A percentile compares a stretch with the other conserved stretches of the same genome.
phyloP scores from a whole-genome alignment of 345 rosid genomes.

The Excoecaria agallocha region DNA sequence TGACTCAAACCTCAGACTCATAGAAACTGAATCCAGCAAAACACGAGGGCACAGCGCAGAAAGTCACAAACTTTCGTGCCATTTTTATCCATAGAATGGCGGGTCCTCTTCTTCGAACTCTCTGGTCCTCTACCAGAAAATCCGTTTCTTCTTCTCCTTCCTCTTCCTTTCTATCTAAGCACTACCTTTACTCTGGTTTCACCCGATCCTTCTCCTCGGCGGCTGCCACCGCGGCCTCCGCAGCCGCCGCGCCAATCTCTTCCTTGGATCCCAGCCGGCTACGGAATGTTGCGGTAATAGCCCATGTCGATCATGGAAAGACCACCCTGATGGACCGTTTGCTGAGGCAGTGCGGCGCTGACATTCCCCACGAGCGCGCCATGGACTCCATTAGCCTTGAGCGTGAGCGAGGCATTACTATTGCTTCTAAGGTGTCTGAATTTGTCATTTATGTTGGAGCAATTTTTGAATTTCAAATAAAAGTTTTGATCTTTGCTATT shows the following conservation, averaged over 20 bases:
- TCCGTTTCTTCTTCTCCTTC: slow-evolving; percentile 41
- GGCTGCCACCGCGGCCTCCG: slow-evolving; percentile 30
- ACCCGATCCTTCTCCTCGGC: slow-evolving; percentile 49
- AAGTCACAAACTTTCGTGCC: slow-evolving; percentile 2
- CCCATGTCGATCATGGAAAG: slow-evolving; percentile 98
- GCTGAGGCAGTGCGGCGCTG: slow-evolving; percentile 97
- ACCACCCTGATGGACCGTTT: slow-evolving; percentile 97
- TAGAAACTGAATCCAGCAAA: neutral
- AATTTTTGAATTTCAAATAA: neutral
- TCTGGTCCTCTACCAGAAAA: slow-evolving; percentile 54
- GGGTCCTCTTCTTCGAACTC: slow-evolving; percentile 73
- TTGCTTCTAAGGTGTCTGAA: slow-evolving; percentile 70
- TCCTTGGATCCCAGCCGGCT: slow-evolving; percentile 69
- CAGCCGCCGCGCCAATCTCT: slow-evolving; percentile 38
- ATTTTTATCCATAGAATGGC: slow-evolving; percentile 43
- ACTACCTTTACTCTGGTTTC: slow-evolving; percentile 27
- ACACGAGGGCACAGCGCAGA: neutral
- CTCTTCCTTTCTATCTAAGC: slow-evolving; percentile 19
- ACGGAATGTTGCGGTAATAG: slow-evolving; percentile 93
- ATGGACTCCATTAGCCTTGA: slow-evolving; percentile 97
- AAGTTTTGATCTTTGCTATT: neutral
- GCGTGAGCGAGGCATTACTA: slow-evolving; percentile 96
- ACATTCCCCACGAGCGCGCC: slow-evolving; percentile 95
- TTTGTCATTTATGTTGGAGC: neutral
- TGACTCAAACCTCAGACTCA: neutral